phyloP scores from a whole-genome alignment of 305 asterid species.

The Fraxinus platypoda region DNA sequence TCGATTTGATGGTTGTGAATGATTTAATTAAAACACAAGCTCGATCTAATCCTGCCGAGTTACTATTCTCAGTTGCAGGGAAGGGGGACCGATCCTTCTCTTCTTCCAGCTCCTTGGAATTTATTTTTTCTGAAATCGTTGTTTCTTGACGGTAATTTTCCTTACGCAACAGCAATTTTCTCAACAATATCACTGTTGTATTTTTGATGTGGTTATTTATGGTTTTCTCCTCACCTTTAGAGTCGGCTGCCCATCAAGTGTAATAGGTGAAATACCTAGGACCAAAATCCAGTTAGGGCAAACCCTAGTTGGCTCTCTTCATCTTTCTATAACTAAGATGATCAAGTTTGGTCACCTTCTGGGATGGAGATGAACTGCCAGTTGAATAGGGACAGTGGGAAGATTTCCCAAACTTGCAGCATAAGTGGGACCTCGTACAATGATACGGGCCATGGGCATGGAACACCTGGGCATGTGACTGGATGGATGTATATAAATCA shows the following conservation, averaged over 20 bases:
- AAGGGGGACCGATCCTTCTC: neutral
- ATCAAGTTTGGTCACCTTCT: conserved; percentile 27
- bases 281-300: neutral
- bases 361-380: conserved; percentile 45
- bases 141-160: neutral
- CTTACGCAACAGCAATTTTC: neutral
- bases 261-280: neutral
- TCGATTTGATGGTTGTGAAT: neutral
- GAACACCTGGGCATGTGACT: conserved; percentile 38
- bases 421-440: conserved; percentile 30
- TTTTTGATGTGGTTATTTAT: neutral
- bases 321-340: conserved; percentile 22
- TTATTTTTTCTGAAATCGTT: neutral
- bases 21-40: neutral
- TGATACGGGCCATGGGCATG: conserved; percentile 24
- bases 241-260: neutral
- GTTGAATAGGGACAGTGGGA: conserved; percentile 40
- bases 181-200: neutral
- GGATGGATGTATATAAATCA: conserved; percentile 98
- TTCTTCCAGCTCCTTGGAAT: neutral
- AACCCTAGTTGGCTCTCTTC: conserved; percentile 3
- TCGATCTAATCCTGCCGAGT: neutral
- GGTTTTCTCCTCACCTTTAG: neutral
- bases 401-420: conserved; percentile 30
- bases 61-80: neutral